Evolutionary conservation across 202 grass and related monocot genomes (phyloP), one percentile per base, ranked within the genome.

Genomic region (Panicum hallii): DNA sequence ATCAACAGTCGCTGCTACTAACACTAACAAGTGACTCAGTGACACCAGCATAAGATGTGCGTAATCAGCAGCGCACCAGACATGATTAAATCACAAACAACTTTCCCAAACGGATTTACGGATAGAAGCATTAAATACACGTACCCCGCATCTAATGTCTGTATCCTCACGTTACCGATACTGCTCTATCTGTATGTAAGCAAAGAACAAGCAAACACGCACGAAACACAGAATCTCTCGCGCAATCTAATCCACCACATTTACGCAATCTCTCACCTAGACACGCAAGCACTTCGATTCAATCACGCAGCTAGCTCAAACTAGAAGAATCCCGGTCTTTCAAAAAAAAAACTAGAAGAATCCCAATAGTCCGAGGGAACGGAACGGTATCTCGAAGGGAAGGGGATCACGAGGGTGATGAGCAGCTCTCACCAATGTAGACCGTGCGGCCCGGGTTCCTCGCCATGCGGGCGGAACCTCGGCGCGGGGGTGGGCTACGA

Each of bases 361-460:
- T 9, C 65, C 65, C 20, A 67, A 57, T 9, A 55, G 74, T 6
- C 20, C 12, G 7, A 20, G 28, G 5, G 11, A 80, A 68, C 11
- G 11, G 0, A 41, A 2, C 34, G 2, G 15, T 45, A 61, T 17
- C 84, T 64, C 58, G 26, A 52, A 6, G 43, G 47, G 40, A 41
- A 30, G 38, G 34, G 58, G 52, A 70, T 26, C n/a, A 63, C 2
- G 63, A 11, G 70, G 4, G 69, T 22, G n/a, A 54, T 6, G 15
- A 52, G 65, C 1, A 85, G 54, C 11, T 61, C 75, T 79, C 79
- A 83, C 90, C 86, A 66, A 89, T 56, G 83, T 72, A 92, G 80
- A 92, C 87, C 38, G 75, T 49, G 87, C 75, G 9, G 61, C 26
- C 17, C 42, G 83, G 78, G 48, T 67, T 76, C 87, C 86, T 70